Evolutionary conservation across 208 protist species (phyloP), one percentile per base, ranked within the genome.

Genomic region (Trichomonas vaginalis): DNA sequence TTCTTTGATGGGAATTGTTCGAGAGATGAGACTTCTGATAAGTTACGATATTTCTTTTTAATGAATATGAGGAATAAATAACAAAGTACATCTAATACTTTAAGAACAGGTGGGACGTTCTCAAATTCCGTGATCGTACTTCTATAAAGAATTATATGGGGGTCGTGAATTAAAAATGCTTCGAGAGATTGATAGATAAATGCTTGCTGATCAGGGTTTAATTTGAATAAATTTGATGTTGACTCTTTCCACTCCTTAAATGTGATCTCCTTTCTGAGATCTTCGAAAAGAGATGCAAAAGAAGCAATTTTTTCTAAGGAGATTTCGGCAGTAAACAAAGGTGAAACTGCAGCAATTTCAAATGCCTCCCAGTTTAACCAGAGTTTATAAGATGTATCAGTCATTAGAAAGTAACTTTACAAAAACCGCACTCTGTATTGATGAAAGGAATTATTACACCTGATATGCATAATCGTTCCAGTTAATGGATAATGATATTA

Each of bases 41-140:
- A 42, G n/a, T 27, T 45, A 17, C 86, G 40, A 45, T 48, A 92
- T 51, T 92, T 92, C 86, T 92, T 92, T 51, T 92, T 92, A 9
- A 92, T 45, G n/a, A 92, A 51, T 14, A 92, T 35, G 56, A 45
- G 40, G n/a, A 92, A 92, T 92, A 92, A 92, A 51, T 56, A 92
- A 42, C 86, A 92, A 15, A 92, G 45, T 0, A 92, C 45, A 21
- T 92, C 86, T 27, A 70, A 70, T 70, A 70, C 56, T 70, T 70
- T 70, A 8, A 70, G 56, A n/a, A 70, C 56, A 4, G 56, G 56
- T 27, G 56, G 56, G n/a, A 70, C 56, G n/a, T 70, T 70, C n/a
- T 70, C 56, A 70, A 70, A 70, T 70, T 70, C 56, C 17, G 56
- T 70, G 56, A 70, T 70, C n/a, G 56, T 70, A 27, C 56, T 70